A percentile compares a stretch with the other conserved stretches of the same genome.
phyloP scores from a whole-genome alignment of 176 grass and related monocot species.

The Canna indica region DNA sequence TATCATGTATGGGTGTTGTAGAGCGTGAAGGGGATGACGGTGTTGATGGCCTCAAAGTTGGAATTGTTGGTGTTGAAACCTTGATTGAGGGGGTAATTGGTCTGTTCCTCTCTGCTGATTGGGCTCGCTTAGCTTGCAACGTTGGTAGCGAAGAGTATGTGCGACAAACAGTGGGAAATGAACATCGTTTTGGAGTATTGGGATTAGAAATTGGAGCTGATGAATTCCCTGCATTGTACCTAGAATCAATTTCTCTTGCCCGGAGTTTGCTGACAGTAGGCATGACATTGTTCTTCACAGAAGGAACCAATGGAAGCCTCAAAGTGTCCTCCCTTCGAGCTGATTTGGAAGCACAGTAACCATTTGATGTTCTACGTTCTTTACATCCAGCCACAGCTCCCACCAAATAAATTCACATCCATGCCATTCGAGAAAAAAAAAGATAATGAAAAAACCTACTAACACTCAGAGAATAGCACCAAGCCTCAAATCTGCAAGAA shows the following conservation, averaged over 20 bases:
- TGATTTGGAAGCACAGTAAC: neutral
- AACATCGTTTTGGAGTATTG: neutral
- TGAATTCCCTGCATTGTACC: neutral
- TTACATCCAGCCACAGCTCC: neutral
- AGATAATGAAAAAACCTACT: no score
- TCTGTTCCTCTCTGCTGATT: constrained; percentile 7
- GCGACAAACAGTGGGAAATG: constrained; percentile 2
- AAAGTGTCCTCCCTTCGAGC: neutral
- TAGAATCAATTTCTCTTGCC: neutral
- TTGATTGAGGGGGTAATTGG: neutral
- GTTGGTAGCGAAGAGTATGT: neutral
- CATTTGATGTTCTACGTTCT: no score
- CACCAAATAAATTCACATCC: neutral
- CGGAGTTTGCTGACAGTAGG: neutral
- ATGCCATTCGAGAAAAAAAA: neutral
- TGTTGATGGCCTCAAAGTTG: constrained; percentile 33
- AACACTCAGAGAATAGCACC: no score
- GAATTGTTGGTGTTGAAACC: neutral
- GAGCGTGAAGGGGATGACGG: constrained; percentile 52
- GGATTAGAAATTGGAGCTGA: neutral
- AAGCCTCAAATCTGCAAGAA: no score
- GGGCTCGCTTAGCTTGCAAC: neutral
- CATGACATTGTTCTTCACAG: constrained; percentile 3
- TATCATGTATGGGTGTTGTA: constrained; percentile 44
- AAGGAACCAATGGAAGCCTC: neutral